Percentiles rank a stretch among this genome's conserved stretches.
Evolutionary conservation across 257 asterid species (phyloP).

Genomic region (Solanum piurae): DNA sequence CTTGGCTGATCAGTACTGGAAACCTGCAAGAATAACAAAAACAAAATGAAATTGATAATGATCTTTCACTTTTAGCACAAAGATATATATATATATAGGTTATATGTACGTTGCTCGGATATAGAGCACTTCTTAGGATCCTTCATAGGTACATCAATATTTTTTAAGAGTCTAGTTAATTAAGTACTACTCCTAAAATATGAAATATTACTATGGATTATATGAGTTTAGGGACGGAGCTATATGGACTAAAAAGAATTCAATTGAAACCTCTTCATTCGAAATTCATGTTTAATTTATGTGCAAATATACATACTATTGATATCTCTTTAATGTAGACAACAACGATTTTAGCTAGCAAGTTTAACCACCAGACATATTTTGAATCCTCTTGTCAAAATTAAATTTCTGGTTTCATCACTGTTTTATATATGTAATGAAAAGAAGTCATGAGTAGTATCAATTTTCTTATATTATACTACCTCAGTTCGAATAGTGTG

Average conservation of each 20-base stretch:
- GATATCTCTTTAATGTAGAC: background rate
- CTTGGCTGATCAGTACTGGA: background rate
- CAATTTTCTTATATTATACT: background rate
- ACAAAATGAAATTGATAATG: background rate
- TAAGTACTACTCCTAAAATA: background rate
- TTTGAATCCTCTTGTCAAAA: background rate
- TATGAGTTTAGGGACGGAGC: background rate
- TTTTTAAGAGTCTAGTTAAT: background rate
- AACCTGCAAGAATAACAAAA: background rate
- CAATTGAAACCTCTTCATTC: background rate
- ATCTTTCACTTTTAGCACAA: background rate
- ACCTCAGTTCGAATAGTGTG: constrained; percentile 38
- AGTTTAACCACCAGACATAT: background rate
- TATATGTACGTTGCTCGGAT: background rate
- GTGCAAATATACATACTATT: background rate
- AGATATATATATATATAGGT: background rate
- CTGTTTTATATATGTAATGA: background rate
- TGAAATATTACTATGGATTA: background rate
- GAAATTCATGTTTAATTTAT: background rate
- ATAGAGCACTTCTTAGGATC: background rate
- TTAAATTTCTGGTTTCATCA: background rate
- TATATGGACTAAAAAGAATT: background rate
- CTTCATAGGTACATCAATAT: background rate
- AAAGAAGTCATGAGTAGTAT: background rate
- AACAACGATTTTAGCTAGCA: background rate